phyloP scores from a whole-genome alignment of 192 early-diverging fungal genomes.

The Podila verticillata region DNA sequence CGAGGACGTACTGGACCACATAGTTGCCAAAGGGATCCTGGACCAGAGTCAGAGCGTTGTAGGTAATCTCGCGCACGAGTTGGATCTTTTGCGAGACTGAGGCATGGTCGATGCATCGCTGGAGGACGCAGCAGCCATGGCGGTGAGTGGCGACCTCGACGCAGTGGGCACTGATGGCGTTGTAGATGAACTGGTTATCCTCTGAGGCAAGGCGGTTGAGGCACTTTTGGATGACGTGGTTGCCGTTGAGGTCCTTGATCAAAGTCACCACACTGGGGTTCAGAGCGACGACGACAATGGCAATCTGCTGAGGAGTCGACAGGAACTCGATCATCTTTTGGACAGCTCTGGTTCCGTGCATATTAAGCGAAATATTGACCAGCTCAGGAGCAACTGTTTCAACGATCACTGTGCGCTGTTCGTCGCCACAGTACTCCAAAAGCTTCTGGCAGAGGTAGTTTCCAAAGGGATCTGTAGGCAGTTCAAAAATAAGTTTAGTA shows the following conservation, averaged over 20 bases:
- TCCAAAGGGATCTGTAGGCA: constrained; percentile 83
- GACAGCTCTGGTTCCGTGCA: constrained; percentile 94
- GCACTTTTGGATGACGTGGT: constrained; percentile 95
- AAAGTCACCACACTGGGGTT: constrained; percentile 78
- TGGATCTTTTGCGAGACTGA: constrained; percentile 74
- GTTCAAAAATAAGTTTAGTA: background rate
- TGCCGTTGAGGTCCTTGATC: constrained; percentile 92
- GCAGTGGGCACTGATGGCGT: constrained; percentile 81
- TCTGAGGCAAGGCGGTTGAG: constrained; percentile 75
- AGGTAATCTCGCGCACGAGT: constrained; percentile 81
- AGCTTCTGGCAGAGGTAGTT: constrained; percentile 94
- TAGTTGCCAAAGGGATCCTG: constrained; percentile 95
- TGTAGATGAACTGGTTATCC: constrained; percentile 90
- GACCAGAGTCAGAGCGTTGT: constrained; percentile 77
- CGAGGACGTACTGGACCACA: constrained; percentile 92
- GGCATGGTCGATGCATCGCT: constrained; percentile 91
- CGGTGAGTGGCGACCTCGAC: constrained; percentile 89
- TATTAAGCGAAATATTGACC: constrained; percentile 84
- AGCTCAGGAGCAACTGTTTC: constrained; percentile 77
- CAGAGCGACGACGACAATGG: constrained; percentile 72
- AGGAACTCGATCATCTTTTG: constrained; percentile 91
- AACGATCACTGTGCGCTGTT: constrained; percentile 79
- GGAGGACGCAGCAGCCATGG: constrained; percentile 91
- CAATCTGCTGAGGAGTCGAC: constrained; percentile 73
- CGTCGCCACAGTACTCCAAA: constrained; percentile 82